phyloP scores from a whole-genome alignment of 1,139 yeast species.

The Suhomyces terraborum region DNA sequence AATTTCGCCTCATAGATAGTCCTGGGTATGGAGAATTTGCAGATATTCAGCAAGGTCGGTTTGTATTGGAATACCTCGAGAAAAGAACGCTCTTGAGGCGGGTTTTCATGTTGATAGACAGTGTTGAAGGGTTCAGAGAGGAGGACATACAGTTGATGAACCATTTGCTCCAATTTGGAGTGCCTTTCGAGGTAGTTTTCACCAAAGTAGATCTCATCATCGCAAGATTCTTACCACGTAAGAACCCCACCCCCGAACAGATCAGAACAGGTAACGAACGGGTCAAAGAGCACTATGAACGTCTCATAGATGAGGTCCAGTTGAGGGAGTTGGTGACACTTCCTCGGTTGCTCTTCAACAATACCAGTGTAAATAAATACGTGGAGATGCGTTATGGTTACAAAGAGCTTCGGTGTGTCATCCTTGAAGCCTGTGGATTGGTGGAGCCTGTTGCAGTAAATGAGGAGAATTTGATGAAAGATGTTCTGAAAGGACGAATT shows the following conservation, averaged over 20 bases:
- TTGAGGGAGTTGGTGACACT: slow-evolving; percentile 28
- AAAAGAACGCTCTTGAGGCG: slow-evolving; percentile 55
- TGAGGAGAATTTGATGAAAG: slow-evolving; percentile 5
- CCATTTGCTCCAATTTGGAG: slow-evolving; percentile 53
- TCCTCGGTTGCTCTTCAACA: slow-evolving; percentile 40
- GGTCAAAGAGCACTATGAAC: slow-evolving; percentile 27
- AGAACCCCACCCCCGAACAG: slow-evolving; percentile 14
- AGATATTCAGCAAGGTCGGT: slow-evolving; percentile 62
- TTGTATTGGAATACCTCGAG: slow-evolving; percentile 61
- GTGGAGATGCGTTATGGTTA: slow-evolving; percentile 34
- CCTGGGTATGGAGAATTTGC: slow-evolving; percentile 86
- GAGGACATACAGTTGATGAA: slow-evolving; percentile 58
- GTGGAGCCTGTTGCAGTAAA: slow-evolving; percentile 8
- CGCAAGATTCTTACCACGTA: slow-evolving; percentile 22
- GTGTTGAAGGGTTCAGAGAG: slow-evolving; percentile 55
- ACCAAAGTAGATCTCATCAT: slow-evolving; percentile 70
- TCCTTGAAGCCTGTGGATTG: slow-evolving; percentile 38
- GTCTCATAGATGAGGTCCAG: slow-evolving; percentile 26
- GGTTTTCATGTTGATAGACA: slow-evolving; percentile 63
- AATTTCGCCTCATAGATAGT: slow-evolving; percentile 69
- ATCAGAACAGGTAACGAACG: slow-evolving; percentile 26
- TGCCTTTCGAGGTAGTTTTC: slow-evolving; percentile 71
- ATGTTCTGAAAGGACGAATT: slow-evolving; percentile 3
- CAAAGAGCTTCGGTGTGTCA: slow-evolving; percentile 37
- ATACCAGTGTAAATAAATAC: slow-evolving; percentile 28